Evolutionary conservation across 139 green algal species (phyloP).

Genomic region (Chlamydomonas sphaeroides): DNA sequence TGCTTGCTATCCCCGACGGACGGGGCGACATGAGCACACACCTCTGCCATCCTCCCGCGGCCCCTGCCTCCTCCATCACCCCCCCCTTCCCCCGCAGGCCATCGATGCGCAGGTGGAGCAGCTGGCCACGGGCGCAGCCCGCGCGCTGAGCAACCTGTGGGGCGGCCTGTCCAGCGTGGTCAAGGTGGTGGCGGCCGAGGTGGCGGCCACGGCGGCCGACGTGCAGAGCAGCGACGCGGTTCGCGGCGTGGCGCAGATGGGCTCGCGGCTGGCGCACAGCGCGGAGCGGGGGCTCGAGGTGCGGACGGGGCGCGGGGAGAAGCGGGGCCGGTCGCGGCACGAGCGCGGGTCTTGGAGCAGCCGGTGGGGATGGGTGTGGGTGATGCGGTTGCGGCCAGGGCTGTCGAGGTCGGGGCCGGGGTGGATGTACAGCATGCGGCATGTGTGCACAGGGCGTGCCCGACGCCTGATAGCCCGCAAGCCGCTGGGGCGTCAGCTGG

Average conservation of each 20-base stretch:
- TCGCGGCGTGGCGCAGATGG: conserved; percentile 30
- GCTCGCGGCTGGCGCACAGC: conserved; percentile 32
- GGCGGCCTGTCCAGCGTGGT: conserved; percentile 50
- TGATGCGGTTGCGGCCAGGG: no score
- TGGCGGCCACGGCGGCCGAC: conserved; percentile 42
- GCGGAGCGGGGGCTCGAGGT: conserved; percentile 55
- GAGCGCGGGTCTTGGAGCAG: background rate
- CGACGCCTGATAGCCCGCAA: no score
- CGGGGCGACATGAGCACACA: no score
- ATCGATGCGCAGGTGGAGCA: conserved; percentile 64
- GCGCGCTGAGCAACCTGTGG: conserved; percentile 56
- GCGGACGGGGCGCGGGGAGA: background rate
- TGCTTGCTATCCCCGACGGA: no score
- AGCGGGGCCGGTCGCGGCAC: background rate
- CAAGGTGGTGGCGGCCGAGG: conserved; percentile 50
- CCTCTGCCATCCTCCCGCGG: no score
- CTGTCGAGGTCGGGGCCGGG: no score
- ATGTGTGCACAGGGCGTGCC: no score
- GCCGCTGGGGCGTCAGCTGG: no score
- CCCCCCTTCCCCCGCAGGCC: conserved; percentile 15
- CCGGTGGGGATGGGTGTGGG: no score
- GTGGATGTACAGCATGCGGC: no score
- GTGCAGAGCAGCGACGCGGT: conserved; percentile 31
- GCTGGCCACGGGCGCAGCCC: conserved; percentile 53
- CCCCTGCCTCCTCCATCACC: no score